phyloP scores from a whole-genome alignment of 371 early-diverging fungal genomes.

The Actinomortierella ambigua region DNA sequence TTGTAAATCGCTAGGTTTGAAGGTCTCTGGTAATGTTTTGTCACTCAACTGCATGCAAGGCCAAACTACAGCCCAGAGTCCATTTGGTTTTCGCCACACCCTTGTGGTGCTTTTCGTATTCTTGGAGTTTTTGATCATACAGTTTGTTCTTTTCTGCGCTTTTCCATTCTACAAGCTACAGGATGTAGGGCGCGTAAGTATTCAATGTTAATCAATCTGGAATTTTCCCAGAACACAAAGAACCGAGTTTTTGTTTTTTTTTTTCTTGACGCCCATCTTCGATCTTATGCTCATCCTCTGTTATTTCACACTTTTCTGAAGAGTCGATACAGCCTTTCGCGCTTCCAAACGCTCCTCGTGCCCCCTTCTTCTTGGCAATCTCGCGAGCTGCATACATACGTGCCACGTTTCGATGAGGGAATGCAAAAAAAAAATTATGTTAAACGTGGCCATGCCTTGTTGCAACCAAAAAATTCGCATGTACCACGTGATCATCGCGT shows the following conservation, averaged over 20 bases:
- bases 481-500: too few species aligned
- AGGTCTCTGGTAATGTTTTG: too few species aligned
- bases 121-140: conserved; percentile 31
- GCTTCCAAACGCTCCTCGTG: conserved; percentile 59
- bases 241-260: conserved; percentile 6
- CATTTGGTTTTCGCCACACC: conserved; percentile 33
- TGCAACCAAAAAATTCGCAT: too few species aligned
- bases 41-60: too few species aligned
- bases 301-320: too few species aligned
- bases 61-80: conserved; percentile 4
- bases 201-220: not conserved
- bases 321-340: conserved; percentile 52
- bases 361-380: conserved; percentile 54
- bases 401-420: conserved; percentile 79
- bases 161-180: conserved; percentile 4
- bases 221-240: not conserved
- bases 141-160: conserved; percentile 36
- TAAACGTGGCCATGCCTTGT: not conserved
- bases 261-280: too few species aligned
- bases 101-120: conserved; percentile 37
- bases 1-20: too few species aligned
- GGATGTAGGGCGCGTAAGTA: not conserved
- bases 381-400: conserved; percentile 65
- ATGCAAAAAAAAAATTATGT: conserved; percentile 53
- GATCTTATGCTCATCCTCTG: too few species aligned